phyloP scores from a whole-genome alignment of 2,329 filamentous ascomycete species.

The Aspergillus versicolor region DNA sequence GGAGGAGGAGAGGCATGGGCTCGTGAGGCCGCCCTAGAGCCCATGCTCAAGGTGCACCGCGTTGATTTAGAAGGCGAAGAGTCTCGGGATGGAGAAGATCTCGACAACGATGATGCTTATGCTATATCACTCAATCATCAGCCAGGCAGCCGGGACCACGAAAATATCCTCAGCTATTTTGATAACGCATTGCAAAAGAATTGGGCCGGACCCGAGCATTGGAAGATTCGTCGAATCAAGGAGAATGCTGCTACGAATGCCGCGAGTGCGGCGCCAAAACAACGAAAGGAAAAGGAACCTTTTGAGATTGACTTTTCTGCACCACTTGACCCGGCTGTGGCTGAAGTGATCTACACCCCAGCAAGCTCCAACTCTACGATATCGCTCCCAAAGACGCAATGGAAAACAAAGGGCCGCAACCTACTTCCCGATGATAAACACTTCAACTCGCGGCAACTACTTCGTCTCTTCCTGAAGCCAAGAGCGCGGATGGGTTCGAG shows the following conservation, averaged over 20 bases:
- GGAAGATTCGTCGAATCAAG: constrained; percentile 94
- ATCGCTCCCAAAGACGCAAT: constrained; percentile 86
- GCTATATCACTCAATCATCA: constrained; percentile 75
- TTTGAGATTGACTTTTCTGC: constrained; percentile 91
- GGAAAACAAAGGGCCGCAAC: constrained; percentile 91
- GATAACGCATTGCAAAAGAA: constrained; percentile 96
- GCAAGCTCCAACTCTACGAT: constrained; percentile 79
- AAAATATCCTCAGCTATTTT: constrained; percentile 97
- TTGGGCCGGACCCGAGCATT: constrained; percentile 97
- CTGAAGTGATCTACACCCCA: constrained; percentile 76
- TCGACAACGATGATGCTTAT: constrained; percentile 71
- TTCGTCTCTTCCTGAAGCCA: constrained; percentile 91
- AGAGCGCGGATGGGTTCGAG: constrained; percentile 77
- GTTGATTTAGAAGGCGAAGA: constrained; percentile 53
- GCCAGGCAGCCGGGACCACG: constrained; percentile 69
- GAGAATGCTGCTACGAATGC: constrained; percentile 59
- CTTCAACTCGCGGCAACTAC: constrained; percentile 88
- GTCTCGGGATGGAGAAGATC: constrained; percentile 53
- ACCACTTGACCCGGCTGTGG: constrained; percentile 67
- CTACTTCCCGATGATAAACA: constrained; percentile 96
- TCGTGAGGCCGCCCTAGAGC: constrained; percentile 79
- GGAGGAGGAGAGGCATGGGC: constrained; percentile 97
- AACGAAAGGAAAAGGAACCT: constrained; percentile 90
- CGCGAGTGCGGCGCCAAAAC: constrained; percentile 48
- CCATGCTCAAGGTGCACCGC: constrained; percentile 75